phyloP scores from a whole-genome alignment of 2,329 filamentous ascomycete genomes.

The Hymenoscyphus albidus region DNA sequence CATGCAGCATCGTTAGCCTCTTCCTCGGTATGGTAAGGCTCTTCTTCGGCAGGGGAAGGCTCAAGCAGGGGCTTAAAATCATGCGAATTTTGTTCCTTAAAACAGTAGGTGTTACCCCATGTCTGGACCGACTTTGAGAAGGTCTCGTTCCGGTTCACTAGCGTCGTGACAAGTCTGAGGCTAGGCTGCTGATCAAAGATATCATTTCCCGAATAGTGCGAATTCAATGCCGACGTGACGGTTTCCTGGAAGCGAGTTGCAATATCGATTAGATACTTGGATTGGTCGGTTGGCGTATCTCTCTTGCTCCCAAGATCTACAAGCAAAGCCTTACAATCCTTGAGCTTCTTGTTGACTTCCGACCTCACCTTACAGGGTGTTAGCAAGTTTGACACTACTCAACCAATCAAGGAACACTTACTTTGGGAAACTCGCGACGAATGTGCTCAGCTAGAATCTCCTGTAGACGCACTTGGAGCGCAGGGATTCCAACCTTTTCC shows the following conservation, averaged over 20 bases:
- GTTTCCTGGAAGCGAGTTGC: slow-evolving; percentile 5
- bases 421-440: slow-evolving; percentile 5
- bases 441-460: slow-evolving; percentile 1
- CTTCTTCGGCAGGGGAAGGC: too few species aligned
- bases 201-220: slow-evolving; percentile 4
- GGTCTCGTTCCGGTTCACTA: not conserved
- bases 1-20: too few species aligned
- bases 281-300: not conserved
- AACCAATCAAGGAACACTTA: not conserved
- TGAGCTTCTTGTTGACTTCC: not conserved
- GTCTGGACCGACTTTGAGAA: slow-evolving; percentile 3
- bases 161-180: slow-evolving; percentile 1
- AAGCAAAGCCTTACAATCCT: not conserved
- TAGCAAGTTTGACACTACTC: not conserved
- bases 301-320: not conserved
- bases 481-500: not conserved
- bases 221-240: not conserved
- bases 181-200: not conserved
- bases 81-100: too few species aligned
- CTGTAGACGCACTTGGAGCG: not conserved
- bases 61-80: too few species aligned
- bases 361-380: not conserved
- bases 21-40: too few species aligned
- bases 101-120: not conserved
- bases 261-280: slow-evolving; percentile 5